Conservation (phyloP, 805 yeast genomes). For the Metschnikowia matae region DNA sequence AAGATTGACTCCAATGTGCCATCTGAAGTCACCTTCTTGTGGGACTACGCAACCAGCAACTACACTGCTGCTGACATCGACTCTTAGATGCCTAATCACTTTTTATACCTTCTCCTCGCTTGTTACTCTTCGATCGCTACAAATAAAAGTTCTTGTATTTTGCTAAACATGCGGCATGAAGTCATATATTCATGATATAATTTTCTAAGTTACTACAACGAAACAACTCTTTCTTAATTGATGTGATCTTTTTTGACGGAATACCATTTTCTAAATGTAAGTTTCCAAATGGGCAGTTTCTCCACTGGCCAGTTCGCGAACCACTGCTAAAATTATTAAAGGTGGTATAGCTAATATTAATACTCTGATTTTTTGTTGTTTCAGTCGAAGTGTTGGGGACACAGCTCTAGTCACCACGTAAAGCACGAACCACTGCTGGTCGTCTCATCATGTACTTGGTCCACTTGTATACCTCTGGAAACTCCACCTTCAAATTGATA, state of each 20-base stretch:
- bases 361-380: background rate
- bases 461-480: slow-evolving; percentile 96
- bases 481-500: slow-evolving; percentile 78
- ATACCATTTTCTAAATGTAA: background rate
- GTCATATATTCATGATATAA: background rate
- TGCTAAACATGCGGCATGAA: background rate
- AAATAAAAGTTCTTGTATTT: background rate
- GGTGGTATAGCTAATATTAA: background rate
- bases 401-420: slow-evolving; percentile 55
- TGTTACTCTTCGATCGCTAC: background rate
- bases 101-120: background rate
- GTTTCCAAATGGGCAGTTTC: background rate
- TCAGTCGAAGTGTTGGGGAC: background rate
- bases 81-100: background rate
- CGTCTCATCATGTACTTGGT: slow-evolving; percentile 93
- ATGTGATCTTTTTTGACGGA: background rate
- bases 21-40: slow-evolving; percentile 33
- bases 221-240: background rate
- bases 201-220: background rate
- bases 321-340: background rate
- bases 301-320: background rate
- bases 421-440: slow-evolving; percentile 84
- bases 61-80: slow-evolving; percentile 24
- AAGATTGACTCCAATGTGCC: slow-evolving; percentile 20
- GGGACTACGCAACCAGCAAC: slow-evolving; percentile 32